phyloP scores from a whole-genome alignment of 75 land plant genomes.

The Pinus tabuliformis region DNA sequence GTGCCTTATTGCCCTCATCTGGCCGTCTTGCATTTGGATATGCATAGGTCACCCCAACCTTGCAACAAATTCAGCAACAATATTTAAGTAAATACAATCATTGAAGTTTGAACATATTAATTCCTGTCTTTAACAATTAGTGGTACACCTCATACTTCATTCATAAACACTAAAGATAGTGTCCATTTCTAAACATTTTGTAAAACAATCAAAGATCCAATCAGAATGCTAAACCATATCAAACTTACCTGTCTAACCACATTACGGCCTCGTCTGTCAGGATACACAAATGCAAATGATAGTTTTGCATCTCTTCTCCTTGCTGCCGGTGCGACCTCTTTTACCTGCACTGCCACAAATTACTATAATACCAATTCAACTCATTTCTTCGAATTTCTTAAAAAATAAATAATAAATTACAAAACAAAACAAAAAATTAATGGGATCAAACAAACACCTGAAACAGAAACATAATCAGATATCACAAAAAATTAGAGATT shows the following conservation, averaged over 20 bases:
- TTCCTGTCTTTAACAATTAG: background rate
- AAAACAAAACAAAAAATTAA: background rate
- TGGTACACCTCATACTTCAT: background rate
- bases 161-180: background rate
- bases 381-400: background rate
- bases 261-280: constrained; percentile 86
- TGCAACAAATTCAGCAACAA: constrained; percentile 3
- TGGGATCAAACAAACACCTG: too few species aligned
- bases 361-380: background rate
- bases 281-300: constrained; percentile 80
- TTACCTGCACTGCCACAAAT: constrained; percentile 44
- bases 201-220: background rate
- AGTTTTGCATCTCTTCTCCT: constrained; percentile 78
- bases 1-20: constrained; percentile 35
- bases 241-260: constrained; percentile 58
- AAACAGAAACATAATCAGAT: too few species aligned
- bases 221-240: background rate
- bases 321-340: constrained; percentile 87
- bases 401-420: too few species aligned
- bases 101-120: background rate
- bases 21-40: constrained; percentile 40
- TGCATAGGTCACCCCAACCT: constrained; percentile 64
- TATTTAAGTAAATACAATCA: background rate
- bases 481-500: too few species aligned
- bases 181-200: background rate